Evolutionary conservation across 257 asterid species (phyloP).

Genomic region (Echites panduratus): DNA sequence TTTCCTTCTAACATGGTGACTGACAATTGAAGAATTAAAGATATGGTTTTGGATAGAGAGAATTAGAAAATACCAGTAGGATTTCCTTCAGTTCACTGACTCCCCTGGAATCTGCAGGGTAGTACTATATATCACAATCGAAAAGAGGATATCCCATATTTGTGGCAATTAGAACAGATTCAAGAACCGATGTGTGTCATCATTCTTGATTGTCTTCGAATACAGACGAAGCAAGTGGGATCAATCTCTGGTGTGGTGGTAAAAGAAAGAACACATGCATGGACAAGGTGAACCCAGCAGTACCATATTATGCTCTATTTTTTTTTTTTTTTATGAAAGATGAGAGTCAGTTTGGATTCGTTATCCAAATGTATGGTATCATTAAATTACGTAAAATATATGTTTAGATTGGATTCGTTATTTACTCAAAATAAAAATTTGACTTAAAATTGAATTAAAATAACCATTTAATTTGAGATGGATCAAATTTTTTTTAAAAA

Average conservation of each 20-base stretch:
- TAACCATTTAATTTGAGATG: no score
- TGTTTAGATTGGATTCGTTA: no score
- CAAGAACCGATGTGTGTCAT: constrained; percentile 21
- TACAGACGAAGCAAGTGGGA: constrained; percentile 15
- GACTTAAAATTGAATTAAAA: no score
- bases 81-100: neutral
- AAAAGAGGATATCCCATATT: constrained; percentile 12
- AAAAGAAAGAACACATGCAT: neutral
- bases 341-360: no score
- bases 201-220: constrained; percentile 24
- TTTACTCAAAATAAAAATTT: no score
- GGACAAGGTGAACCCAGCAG: neutral
- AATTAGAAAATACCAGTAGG: neutral
- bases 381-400: no score
- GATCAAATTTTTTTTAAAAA: no score
- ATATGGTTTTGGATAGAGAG: neutral
- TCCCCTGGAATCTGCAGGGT: neutral
- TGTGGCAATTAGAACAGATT: constrained; percentile 36
- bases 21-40: neutral
- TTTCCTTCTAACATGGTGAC: constrained; percentile 70
- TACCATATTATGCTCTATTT: no score
- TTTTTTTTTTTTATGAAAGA: neutral
- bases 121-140: constrained; percentile 22
- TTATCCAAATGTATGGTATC: no score
- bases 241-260: neutral